Base-by-base conservation (phyloP, 257 asterid genomes). In the Ophiorrhiza pumila region DNA sequence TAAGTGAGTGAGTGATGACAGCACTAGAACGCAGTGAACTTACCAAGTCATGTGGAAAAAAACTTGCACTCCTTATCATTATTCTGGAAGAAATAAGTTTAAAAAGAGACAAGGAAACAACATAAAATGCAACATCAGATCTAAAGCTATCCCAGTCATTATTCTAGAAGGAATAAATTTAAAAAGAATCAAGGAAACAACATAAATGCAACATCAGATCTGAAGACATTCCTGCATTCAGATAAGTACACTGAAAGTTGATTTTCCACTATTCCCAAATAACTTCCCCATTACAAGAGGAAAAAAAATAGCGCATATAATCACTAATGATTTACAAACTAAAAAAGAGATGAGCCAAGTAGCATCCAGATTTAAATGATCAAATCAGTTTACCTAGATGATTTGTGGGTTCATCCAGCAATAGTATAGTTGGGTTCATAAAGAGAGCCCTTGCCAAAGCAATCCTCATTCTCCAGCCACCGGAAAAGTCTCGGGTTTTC, bases 401-500 rank as follows among this genome's bases (percentile, higher is more conserved):
- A 85, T 95, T 95, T 43, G 99, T 95, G 8, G 99, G 99, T 50
- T 95, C 99, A 84, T 95, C 99, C 63, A 92, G 96, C 83, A 95
- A 82, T 72, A 95, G 73, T 69, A 95, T 76, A n/a, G 99, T 95
- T 15, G 97, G 99, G 55, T 92, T 95, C 92, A 95, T 95, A 80
- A 95, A 95, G 76, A 95, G 85, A 45, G 99, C 99, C 72, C 99
- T 79, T 49, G 99, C 98, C 45, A 95, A 80, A 79, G 99, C 98
- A 76, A 95, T 92, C 80, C 99, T 90, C 99, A 95, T 95, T 77
- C 99, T 90, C 99, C 99, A 95, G 23, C 99, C 98, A 79, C 99
- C 99, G 75, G 99, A 95, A 71, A 95, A 95, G 72, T 95, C 99
- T 4, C 88, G 85, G 31, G 99, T 95, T 77, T 92, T 95, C 95